phyloP scores from a whole-genome alignment of 2,329 filamentous ascomycete species.

The Leptographium wingfieldii region DNA sequence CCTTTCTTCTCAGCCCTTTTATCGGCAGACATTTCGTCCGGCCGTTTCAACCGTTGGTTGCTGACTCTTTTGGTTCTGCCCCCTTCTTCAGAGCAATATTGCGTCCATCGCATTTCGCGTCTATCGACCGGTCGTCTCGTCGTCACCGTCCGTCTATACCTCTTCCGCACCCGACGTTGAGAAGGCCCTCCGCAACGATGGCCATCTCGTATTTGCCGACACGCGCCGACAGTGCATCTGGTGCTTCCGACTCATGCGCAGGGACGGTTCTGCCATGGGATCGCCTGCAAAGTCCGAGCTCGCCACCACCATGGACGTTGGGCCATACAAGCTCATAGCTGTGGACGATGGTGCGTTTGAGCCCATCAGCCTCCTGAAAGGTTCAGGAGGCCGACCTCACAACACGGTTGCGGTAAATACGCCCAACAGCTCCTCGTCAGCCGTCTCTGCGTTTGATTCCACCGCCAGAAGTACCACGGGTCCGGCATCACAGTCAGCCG shows the following conservation, averaged over 20 bases:
- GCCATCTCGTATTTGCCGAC: slow-evolving; percentile 42
- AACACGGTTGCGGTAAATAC: slow-evolving; percentile 29
- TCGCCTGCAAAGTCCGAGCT: slow-evolving; percentile 18
- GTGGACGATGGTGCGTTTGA: slow-evolving; percentile 40
- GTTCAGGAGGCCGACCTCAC: slow-evolving; percentile 18
- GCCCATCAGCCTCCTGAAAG: slow-evolving; percentile 34
- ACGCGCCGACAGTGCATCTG: slow-evolving; percentile 36
- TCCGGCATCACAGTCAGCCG: not conserved
- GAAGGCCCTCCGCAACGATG: slow-evolving; percentile 34
- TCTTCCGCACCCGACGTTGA: slow-evolving; percentile 39
- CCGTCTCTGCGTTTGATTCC: slow-evolving; percentile 19
- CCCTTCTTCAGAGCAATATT: slow-evolving; percentile 37
- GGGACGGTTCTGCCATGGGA: slow-evolving; percentile 22
- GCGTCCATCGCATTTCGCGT: slow-evolving; percentile 41
- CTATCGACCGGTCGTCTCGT: slow-evolving; percentile 36
- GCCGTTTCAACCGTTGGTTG: not conserved
- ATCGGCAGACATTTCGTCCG: not conserved
- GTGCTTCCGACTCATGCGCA: slow-evolving; percentile 37
- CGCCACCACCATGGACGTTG: slow-evolving; percentile 28
- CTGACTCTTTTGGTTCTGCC: not conserved
- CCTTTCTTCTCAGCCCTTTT: slow-evolving; percentile 5
- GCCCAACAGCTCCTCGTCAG: slow-evolving; percentile 33
- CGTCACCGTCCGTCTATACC: slow-evolving; percentile 27
- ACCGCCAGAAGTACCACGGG: not conserved
- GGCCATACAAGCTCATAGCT: slow-evolving; percentile 29